These are phyloP conservation scores for Acacia concinna DNA, from an alignment of 331 rosid genomes.

Conservation along the genomic window DNA sequence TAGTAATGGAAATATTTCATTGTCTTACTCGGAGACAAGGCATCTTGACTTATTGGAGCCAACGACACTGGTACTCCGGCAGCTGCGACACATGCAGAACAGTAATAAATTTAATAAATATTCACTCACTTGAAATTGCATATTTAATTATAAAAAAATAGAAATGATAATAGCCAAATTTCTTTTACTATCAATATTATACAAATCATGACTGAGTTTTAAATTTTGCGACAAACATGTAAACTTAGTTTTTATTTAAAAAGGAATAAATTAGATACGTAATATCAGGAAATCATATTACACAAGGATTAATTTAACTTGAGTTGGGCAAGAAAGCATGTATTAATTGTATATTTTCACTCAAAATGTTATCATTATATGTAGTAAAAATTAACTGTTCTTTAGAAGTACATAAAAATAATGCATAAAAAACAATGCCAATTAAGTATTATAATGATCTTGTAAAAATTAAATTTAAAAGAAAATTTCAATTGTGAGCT, in stretches of 20 bases:
- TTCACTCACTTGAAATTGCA: background rate
- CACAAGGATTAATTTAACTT: no score
- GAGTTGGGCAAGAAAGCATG: no score
- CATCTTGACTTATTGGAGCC: conserved; percentile 34
- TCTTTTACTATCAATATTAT: background rate
- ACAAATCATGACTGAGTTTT: background rate
- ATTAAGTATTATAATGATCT: background rate
- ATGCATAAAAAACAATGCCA: background rate
- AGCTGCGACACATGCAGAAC: conserved; percentile 20
- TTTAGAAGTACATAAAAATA: no score
- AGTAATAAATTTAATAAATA: background rate
- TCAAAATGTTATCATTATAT: no score
- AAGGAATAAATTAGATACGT: no score
- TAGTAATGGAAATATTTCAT: background rate
- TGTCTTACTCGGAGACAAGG: conserved; percentile 39
- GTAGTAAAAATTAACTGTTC: no score
- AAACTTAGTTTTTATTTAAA: no score
- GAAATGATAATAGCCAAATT: background rate
- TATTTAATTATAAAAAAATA: background rate
- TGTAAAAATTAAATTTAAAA: background rate
- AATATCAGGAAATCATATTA: no score
- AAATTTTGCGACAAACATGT: no score
- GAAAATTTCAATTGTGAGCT: no score
- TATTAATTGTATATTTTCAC: no score
- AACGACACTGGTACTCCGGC: conserved; percentile 42